phyloP scores from a whole-genome alignment of 2,329 filamentous ascomycete genomes.

The Colletotrichum gigasporum region DNA sequence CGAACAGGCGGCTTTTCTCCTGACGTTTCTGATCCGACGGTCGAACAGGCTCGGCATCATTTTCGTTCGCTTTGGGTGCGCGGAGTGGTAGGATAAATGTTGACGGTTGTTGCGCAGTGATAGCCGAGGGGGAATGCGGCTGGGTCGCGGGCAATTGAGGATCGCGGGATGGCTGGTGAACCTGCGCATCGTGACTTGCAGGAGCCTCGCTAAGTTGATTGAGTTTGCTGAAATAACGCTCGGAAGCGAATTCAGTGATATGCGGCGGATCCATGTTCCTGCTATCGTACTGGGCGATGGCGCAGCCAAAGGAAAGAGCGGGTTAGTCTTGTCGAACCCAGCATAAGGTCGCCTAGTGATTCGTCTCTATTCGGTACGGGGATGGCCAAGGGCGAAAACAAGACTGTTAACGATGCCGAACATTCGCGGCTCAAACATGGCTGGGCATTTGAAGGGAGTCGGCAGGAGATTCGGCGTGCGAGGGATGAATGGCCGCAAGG shows the following conservation, averaged over 20 bases:
- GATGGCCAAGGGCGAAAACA: slow-evolving; percentile 13
- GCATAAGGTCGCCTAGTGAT: slow-evolving; percentile 20
- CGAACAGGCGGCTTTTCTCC: slow-evolving; percentile 51
- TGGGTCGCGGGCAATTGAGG: slow-evolving; percentile 30
- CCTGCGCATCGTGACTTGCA: slow-evolving; percentile 4
- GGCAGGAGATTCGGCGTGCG: neutral
- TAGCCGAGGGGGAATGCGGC: slow-evolving; percentile 30
- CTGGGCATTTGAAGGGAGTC: slow-evolving; percentile 38
- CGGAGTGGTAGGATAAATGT: slow-evolving; percentile 62
- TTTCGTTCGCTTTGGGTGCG: slow-evolving; percentile 46
- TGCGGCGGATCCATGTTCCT: slow-evolving; percentile 68
- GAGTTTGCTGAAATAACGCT: slow-evolving; percentile 71
- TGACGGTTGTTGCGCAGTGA: slow-evolving; percentile 40
- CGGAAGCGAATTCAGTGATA: slow-evolving; percentile 73
- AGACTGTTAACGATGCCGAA: slow-evolving; percentile 35
- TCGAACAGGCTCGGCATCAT: slow-evolving; percentile 38
- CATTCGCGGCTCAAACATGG: slow-evolving; percentile 43
- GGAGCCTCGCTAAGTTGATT: slow-evolving; percentile 56
- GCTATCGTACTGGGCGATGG: slow-evolving; percentile 30
- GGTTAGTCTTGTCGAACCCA: neutral
- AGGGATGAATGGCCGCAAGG: neutral
- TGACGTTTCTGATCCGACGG: slow-evolving; percentile 45
- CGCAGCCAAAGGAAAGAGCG: slow-evolving; percentile 34
- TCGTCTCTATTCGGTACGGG: slow-evolving; percentile 11
- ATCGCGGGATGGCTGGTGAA: slow-evolving; percentile 6